These are phyloP conservation scores for Saksenaea vasiformis DNA, from an alignment of 371 early-diverging fungal species.

Conservation along the genomic window DNA sequence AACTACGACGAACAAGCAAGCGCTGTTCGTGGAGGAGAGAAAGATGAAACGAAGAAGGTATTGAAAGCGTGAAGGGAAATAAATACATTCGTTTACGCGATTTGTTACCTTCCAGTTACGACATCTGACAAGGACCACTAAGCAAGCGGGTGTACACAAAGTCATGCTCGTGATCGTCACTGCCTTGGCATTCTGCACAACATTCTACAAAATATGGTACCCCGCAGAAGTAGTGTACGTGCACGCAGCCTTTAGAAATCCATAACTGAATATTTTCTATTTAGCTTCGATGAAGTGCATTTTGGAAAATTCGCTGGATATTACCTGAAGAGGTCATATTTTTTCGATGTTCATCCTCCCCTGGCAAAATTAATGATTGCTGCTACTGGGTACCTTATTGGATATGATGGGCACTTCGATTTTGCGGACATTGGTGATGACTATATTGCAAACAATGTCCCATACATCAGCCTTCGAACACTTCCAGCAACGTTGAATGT, in stretches of 20 bases:
- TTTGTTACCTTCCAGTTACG: neutral
- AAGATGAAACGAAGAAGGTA: neutral
- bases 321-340: slow-evolving; percentile 93
- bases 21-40: neutral
- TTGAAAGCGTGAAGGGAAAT: neutral
- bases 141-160: neutral
- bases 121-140: neutral
- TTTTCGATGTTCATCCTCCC: slow-evolving; percentile 99
- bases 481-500: slow-evolving; percentile 85
- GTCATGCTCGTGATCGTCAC: slow-evolving; percentile 6
- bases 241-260: neutral
- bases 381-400: slow-evolving; percentile 77
- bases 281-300: slow-evolving; percentile 94
- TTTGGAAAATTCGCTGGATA: slow-evolving; percentile 99
- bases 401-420: slow-evolving; percentile 92
- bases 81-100: neutral
- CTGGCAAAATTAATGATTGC: slow-evolving; percentile 97
- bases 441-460: slow-evolving; percentile 87
- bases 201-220: slow-evolving; percentile 57
- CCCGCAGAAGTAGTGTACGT: slow-evolving; percentile 76
- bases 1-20: neutral
- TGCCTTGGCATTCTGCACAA: slow-evolving; percentile 14
- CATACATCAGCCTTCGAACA: slow-evolving; percentile 83
- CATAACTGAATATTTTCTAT: neutral
- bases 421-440: slow-evolving; percentile 94